These are phyloP conservation scores for Candida coleopterorum DNA, from an alignment of 805 yeast genomes.

Conservation along the genomic window DNA sequence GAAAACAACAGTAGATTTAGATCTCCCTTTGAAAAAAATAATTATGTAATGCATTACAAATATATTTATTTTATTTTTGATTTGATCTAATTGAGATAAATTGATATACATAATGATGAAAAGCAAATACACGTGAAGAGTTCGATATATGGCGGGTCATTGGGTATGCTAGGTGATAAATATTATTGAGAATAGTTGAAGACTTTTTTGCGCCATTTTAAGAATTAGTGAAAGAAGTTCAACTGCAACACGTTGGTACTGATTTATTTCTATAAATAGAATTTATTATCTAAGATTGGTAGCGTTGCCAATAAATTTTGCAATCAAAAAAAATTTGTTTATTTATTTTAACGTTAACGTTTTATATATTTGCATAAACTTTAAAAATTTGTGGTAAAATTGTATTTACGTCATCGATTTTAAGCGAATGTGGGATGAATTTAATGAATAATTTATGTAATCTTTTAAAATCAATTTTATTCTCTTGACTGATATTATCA, in stretches of 20 bases:
- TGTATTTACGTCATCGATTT: constrained; percentile 3
- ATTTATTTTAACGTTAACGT: background rate
- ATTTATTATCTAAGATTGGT: background rate
- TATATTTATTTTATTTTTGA: background rate
- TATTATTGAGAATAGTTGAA: too few relatives aligned
- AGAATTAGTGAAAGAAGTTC: too few relatives aligned
- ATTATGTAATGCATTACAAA: background rate
- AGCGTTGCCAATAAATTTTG: background rate
- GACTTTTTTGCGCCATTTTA: too few relatives aligned
- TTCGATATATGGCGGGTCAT: too few relatives aligned
- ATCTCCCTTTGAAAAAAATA: background rate
- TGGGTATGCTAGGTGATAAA: too few relatives aligned
- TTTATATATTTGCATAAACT: constrained; percentile 8
- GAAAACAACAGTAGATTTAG: too few relatives aligned
- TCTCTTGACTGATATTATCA: constrained; percentile 5
- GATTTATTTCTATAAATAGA: background rate
- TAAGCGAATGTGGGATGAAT: constrained; percentile 15
- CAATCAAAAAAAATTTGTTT: background rate
- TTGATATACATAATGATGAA: too few relatives aligned
- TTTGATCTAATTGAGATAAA: background rate
- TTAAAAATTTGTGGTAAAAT: constrained; percentile 10
- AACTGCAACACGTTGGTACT: too few relatives aligned
- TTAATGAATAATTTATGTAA: constrained; percentile 13
- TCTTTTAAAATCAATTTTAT: constrained; percentile 6
- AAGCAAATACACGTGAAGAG: too few relatives aligned